Evolutionary conservation across 106 monocot species (phyloP).

Genomic region (Platanthera zijinensis): DNA sequence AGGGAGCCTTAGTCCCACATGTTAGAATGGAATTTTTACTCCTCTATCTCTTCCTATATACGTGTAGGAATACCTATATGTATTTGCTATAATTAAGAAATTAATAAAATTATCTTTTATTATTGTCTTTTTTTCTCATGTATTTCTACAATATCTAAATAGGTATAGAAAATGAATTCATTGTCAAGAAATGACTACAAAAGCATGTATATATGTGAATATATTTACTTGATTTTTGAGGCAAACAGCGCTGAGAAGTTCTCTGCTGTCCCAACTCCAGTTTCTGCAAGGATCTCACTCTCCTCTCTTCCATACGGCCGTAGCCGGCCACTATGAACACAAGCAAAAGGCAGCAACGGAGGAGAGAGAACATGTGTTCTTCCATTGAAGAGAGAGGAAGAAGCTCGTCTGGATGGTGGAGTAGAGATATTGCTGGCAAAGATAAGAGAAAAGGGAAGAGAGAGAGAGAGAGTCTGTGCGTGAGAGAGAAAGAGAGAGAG

Average conservation of each 20-base stretch:
- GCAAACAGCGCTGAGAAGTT: neutral
- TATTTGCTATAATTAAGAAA: too few relatives aligned
- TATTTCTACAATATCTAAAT: too few relatives aligned
- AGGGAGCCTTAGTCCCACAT: too few relatives aligned
- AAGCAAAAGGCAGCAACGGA: conserved; percentile 2
- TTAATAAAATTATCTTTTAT: too few relatives aligned
- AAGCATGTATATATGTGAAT: neutral
- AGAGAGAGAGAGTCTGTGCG: neutral
- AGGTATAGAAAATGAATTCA: neutral
- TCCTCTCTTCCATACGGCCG: conserved; percentile 1
- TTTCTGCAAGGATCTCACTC: conserved; percentile 2
- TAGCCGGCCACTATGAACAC: neutral
- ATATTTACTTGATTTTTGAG: conserved; percentile 19
- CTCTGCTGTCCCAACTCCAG: neutral
- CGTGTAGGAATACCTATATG: too few relatives aligned
- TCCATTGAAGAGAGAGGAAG: conserved; percentile 3
- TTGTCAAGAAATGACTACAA: neutral
- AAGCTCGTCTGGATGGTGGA: neutral
- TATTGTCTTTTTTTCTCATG: too few relatives aligned
- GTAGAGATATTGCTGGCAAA: neutral
- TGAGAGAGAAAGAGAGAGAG: conserved; percentile 3
- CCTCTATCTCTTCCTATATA: too few relatives aligned
- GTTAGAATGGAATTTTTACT: too few relatives aligned
- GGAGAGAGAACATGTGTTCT: neutral
- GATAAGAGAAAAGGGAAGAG: neutral